Conservation (phyloP, 2,329 filamentous ascomycete genomes). For the Corinectria fuckeliana region DNA sequence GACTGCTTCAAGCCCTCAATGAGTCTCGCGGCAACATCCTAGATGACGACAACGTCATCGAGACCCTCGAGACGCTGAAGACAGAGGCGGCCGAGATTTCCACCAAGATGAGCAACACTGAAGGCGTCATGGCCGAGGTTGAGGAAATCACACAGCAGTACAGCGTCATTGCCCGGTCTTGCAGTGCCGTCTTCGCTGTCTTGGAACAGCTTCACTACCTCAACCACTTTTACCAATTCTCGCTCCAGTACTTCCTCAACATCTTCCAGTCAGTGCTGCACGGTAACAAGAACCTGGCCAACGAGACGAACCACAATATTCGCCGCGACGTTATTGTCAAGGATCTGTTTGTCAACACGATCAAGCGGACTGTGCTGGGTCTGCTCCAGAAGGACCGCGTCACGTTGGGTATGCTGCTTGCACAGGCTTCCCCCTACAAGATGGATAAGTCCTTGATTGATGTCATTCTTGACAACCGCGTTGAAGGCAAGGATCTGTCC, state of each 20-base stretch:
- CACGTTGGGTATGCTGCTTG: conserved; percentile 91
- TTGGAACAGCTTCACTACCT: conserved; percentile 97
- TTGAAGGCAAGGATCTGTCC: conserved; percentile 81
- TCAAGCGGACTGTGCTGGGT: conserved; percentile 91
- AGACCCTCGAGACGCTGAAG: conserved; percentile 97
- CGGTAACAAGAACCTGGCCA: conserved; percentile 74
- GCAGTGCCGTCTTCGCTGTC: conserved; percentile 96
- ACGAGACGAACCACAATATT: conserved; percentile 75
- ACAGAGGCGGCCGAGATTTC: conserved; percentile 97
- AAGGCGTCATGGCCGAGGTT: conserved; percentile 97
- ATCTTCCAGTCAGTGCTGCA: conserved; percentile 95
- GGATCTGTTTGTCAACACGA: conserved; percentile 89
- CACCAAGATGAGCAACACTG: conserved; percentile 93
- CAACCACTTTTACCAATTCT: conserved; percentile 99
- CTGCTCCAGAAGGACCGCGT: conserved; percentile 93
- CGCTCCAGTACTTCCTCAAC: conserved; percentile 95
- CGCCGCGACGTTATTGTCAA: conserved; percentile 90
- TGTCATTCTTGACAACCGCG: conserved; percentile 77
- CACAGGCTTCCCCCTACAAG: conserved; percentile 92
- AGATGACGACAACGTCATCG: conserved; percentile 97
- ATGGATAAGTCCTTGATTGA: conserved; percentile 94
- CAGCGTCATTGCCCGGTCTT: conserved; percentile 89
- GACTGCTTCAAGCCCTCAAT: conserved; percentile 91
- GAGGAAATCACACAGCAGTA: conserved; percentile 96
- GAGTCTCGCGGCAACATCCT: conserved; percentile 97